Evolutionary conservation across 2,329 filamentous ascomycete species (phyloP), one percentile per base, ranked within the genome.

Genomic region (Colletotrichum chrysophilum): DNA sequence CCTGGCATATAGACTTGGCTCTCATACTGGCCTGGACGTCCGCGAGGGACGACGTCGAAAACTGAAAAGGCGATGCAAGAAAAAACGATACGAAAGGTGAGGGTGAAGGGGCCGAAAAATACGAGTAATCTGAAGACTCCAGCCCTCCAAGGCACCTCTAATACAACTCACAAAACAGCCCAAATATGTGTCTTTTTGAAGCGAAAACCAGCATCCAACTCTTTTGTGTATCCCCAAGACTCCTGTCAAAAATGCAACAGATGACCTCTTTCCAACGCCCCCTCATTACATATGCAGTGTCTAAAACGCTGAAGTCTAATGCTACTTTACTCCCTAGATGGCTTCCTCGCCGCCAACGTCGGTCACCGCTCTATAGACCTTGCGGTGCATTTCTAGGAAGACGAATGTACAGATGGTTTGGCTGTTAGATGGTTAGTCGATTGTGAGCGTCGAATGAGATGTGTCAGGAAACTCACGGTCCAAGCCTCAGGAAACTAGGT

Each of bases 351-450:
- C 78, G 48, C 86, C 85, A 55, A 88, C 77, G 24, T 85, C 88
- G 77, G 87, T 86, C 68, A 91, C 77, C 77, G 87, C 88, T 83
- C 90, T 89, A 85, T 95, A 97, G 30, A 93, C 83, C 84, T 93
- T 95, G 87, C 96, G 95, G 85, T 98, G 95, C 83, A 95, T 93
- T 84, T 98, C 95, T 81, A 98, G 84, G 84, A 97, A 96, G 81
- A 98, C 83, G 84, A 98, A 96, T 43, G 95, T 98, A 80, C 94
- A 93, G 76, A 98, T 94, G 9, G 95, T 98, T 87, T 98, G 95
- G 43, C 90, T 92, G 66, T 48, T 10, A 18, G 66, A n/a, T 55
- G 28, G 58, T 66, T 64, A 36, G 61, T 30, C n/a, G 55, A 18
- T 67, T n/a, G 7, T 18, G 3, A n/a, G 16, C 0, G 30, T 21